phyloP scores from a whole-genome alignment of 2,329 filamentous ascomycete genomes.

The Colletotrichum cuscutae region DNA sequence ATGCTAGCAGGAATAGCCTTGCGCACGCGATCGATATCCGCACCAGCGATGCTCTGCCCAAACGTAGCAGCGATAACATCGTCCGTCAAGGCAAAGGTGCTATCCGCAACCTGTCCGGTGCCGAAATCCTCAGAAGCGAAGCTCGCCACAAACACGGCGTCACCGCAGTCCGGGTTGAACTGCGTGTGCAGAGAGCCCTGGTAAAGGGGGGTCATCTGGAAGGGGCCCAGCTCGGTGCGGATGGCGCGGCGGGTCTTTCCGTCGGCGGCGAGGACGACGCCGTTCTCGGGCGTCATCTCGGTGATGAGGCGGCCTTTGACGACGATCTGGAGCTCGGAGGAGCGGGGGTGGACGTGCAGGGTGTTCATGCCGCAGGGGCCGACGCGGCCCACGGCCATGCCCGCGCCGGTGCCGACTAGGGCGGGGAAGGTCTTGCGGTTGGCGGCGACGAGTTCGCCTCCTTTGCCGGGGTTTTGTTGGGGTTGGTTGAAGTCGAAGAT shows the following conservation, averaged over 20 bases:
- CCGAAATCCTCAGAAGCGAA: conserved; percentile 64
- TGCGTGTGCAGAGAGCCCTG: conserved; percentile 65
- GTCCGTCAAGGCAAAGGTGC: conserved; percentile 57
- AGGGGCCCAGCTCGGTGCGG: conserved; percentile 48
- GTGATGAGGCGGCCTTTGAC: conserved; percentile 59
- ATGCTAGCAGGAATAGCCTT: conserved; percentile 57
- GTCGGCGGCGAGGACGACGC: conserved; percentile 51
- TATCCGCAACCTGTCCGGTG: conserved; percentile 60
- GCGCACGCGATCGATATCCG: conserved; percentile 57
- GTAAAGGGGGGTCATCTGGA: conserved; percentile 65
- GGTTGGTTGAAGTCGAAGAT: conserved; percentile 59
- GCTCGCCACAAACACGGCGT: conserved; percentile 60
- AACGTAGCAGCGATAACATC: conserved; percentile 59
- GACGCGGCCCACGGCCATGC: conserved; percentile 63
- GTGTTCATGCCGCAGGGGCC: conserved; percentile 66
- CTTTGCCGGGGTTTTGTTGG: conserved; percentile 46
- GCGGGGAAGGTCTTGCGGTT: conserved; percentile 68
- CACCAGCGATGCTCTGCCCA: conserved; percentile 56
- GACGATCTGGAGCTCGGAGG: conserved; percentile 63
- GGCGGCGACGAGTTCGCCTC: conserved; percentile 61
- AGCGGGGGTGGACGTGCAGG: conserved; percentile 65
- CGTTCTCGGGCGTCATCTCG: conserved; percentile 65
- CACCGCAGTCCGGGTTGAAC: conserved; percentile 65
- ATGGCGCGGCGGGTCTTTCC: conserved; percentile 45
- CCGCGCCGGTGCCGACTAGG: conserved; percentile 60